A percentile compares a stretch with the other conserved stretches of the same genome.
phyloP scores from a whole-genome alignment of 805 yeast species.

The Tetrapisispora fleetii region DNA sequence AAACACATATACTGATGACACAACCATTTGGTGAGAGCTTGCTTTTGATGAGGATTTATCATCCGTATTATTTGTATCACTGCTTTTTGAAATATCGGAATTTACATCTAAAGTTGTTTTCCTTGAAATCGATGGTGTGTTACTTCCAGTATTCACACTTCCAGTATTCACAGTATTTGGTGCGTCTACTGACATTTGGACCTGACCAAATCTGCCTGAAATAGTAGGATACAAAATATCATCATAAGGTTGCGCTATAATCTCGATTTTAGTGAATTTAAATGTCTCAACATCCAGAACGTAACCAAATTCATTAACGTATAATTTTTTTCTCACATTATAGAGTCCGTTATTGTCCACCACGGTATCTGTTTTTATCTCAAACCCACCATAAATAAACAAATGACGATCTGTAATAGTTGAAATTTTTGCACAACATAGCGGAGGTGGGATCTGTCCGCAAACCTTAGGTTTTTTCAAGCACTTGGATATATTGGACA shows the following conservation, averaged over 20 bases:
- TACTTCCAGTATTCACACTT: neutral
- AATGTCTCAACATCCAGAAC: constrained; percentile 45
- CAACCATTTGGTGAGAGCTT: neutral
- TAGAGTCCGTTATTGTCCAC: constrained; percentile 28
- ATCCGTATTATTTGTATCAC: neutral
- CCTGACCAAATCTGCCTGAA: constrained; percentile 34
- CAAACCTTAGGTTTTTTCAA: constrained; percentile 25
- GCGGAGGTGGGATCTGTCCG: constrained; percentile 43
- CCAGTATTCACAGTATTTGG: neutral
- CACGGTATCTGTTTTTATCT: constrained; percentile 29
- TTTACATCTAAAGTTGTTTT: neutral
- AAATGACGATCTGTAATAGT: constrained; percentile 47
- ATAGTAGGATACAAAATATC: constrained; percentile 25
- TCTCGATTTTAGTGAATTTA: constrained; percentile 39
- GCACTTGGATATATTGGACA: constrained; percentile 34
- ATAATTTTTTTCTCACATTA: constrained; percentile 33
- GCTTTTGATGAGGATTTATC: neutral
- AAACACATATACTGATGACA: constrained; percentile 29
- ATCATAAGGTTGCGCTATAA: constrained; percentile 28
- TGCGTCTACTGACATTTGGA: constrained; percentile 14
- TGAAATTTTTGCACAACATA: constrained; percentile 40
- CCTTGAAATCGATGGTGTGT: neutral
- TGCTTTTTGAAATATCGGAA: neutral
- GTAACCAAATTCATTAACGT: constrained; percentile 45
- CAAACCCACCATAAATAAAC: constrained; percentile 64